These are phyloP conservation scores for Elsinoe australis DNA, from an alignment of 2,329 filamentous ascomycete genomes.

Conservation along the genomic window DNA sequence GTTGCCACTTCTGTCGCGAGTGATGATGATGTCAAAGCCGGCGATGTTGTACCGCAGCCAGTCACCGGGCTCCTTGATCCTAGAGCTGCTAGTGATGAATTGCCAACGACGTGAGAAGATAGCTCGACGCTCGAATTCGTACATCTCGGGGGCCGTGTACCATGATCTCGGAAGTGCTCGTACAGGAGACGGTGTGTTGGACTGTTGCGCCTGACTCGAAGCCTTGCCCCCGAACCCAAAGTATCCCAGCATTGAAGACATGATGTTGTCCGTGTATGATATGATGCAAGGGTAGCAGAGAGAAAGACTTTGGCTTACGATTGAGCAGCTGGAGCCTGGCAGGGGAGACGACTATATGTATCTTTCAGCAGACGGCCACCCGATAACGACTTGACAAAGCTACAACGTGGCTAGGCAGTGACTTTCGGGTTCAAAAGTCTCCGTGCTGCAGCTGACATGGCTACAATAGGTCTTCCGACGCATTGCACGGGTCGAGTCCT, in stretches of 20 bases:
- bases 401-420: too few relatives aligned
- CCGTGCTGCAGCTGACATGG: too few relatives aligned
- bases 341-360: too few relatives aligned
- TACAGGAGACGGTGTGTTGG: slow-evolving; percentile 29
- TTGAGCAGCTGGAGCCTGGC: too few relatives aligned
- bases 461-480: too few relatives aligned
- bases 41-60: slow-evolving; percentile 51
- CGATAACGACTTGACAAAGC: too few relatives aligned
- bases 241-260: slow-evolving; percentile 25
- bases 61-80: slow-evolving; percentile 47
- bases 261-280: background rate
- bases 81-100: slow-evolving; percentile 47
- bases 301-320: too few relatives aligned
- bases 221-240: slow-evolving; percentile 32
- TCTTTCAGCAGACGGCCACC: too few relatives aligned
- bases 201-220: slow-evolving; percentile 21
- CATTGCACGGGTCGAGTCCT: too few relatives aligned
- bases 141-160: slow-evolving; percentile 49
- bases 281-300: too few relatives aligned
- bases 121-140: slow-evolving; percentile 49
- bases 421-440: too few relatives aligned
- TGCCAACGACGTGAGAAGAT: slow-evolving; percentile 53
- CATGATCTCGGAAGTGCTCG: slow-evolving; percentile 45
- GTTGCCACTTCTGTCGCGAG: slow-evolving; percentile 43
- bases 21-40: slow-evolving; percentile 50